A percentile compares a stretch with the other conserved stretches of the same genome.
Evolutionary conservation across 179 eudicot genomes (phyloP).

Genomic region (Beta macrorhiza): DNA sequence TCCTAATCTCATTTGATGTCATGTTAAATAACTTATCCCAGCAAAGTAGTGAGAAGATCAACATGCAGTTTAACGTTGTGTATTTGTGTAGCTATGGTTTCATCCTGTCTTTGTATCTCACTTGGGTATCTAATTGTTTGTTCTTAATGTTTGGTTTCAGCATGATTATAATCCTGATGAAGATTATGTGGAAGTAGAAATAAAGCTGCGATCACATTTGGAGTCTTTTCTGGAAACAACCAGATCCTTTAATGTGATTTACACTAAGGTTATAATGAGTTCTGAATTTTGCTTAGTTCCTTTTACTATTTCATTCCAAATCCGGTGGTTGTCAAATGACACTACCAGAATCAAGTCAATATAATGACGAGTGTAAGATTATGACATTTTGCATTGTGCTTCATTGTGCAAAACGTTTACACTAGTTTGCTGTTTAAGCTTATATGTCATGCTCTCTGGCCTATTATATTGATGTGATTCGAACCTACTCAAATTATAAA

Average conservation of each 20-base stretch:
- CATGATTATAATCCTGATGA: constrained; percentile 94
- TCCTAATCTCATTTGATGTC: neutral
- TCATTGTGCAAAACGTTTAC: neutral
- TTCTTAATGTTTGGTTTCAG: constrained; percentile 29
- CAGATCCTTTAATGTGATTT: constrained; percentile 77
- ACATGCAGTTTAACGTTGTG: neutral
- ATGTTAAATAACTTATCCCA: neutral
- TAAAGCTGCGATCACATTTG: constrained; percentile 73
- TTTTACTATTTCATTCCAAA: neutral
- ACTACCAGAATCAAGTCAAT: neutral
- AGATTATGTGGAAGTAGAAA: constrained; percentile 77
- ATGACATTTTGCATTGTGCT: neutral
- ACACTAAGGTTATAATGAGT: constrained; percentile 68
- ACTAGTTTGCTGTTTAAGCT: neutral
- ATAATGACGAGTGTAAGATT: neutral
- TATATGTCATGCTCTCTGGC: neutral
- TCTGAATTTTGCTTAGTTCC: neutral
- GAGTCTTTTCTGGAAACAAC: constrained; percentile 95
- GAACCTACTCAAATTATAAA: neutral
- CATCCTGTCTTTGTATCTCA: neutral
- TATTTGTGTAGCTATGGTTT: neutral
- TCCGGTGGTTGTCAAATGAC: neutral
- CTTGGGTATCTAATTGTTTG: neutral
- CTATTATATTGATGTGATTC: neutral
- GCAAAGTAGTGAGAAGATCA: neutral